Percentiles rank a stretch among this genome's conserved stretches.
These are phyloP conservation scores for Barnettozyma vustinii DNA, from an alignment of 805 yeast species.

Conservation along the genomic window DNA sequence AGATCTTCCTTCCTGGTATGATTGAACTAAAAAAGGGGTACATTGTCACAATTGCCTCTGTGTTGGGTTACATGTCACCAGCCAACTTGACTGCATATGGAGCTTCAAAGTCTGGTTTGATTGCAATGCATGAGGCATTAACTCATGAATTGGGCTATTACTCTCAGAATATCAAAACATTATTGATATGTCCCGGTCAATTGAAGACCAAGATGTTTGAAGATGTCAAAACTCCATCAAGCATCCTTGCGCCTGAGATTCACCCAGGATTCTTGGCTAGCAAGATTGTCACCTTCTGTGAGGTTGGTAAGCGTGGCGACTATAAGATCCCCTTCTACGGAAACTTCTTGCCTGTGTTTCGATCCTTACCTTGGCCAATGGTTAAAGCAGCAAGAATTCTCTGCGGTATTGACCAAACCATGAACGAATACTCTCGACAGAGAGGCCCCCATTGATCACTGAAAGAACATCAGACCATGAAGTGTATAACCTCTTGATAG, in stretches of 20 bases:
- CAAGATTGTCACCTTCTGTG: conserved; percentile 49
- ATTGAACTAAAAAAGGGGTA: conserved; percentile 56
- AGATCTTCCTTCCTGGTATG: conserved; percentile 73
- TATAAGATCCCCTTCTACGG: conserved; percentile 75
- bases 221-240: conserved; percentile 69
- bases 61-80: conserved; percentile 80
- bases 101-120: conserved; percentile 82
- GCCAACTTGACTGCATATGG: conserved; percentile 77
- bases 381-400: conserved; percentile 35
- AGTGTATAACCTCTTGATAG: neutral
- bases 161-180: conserved; percentile 57
- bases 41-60: conserved; percentile 77
- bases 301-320: conserved; percentile 59
- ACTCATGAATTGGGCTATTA: conserved; percentile 58
- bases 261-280: conserved; percentile 63
- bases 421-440: conserved; percentile 19
- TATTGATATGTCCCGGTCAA: conserved; percentile 87
- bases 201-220: conserved; percentile 69
- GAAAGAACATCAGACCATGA: neutral
- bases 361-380: conserved; percentile 68
- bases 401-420: conserved; percentile 43
- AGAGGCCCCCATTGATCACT: neutral
- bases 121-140: conserved; percentile 79
- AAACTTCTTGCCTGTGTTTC: conserved; percentile 61
- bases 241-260: conserved; percentile 75